Evolutionary conservation across 305 asterid genomes (phyloP).

Genomic region (Fraxinus platypoda): DNA sequence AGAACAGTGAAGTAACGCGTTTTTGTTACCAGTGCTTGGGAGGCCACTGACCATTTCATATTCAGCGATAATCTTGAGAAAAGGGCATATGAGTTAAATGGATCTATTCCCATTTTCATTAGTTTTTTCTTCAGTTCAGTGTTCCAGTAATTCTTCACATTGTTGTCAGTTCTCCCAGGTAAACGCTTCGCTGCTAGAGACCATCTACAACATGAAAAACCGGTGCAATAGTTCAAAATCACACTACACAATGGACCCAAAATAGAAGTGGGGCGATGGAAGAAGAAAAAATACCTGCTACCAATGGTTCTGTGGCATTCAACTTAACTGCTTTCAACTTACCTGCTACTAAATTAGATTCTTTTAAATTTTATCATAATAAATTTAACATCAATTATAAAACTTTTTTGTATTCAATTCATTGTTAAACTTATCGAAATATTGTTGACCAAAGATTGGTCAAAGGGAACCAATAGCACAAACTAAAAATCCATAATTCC

Average conservation of each 20-base stretch:
- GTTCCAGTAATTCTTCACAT: conserved; percentile 97
- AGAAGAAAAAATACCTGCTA: conserved; percentile 54
- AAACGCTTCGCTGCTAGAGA: conserved; percentile 73
- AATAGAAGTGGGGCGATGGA: neutral
- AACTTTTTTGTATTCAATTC: neutral
- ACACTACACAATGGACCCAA: neutral
- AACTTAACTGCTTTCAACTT: conserved; percentile 65
- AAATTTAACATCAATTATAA: neutral
- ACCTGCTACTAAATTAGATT: too few relatives aligned
- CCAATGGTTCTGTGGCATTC: conserved; percentile 76
- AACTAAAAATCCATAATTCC: neutral
- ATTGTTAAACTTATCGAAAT: neutral
- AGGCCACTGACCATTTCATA: conserved; percentile 61
- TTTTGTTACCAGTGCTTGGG: conserved; percentile 36
- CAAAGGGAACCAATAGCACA: neutral
- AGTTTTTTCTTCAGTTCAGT: conserved; percentile 90
- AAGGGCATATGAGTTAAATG: conserved; percentile 92
- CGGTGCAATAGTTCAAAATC: neutral
- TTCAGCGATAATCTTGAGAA: conserved; percentile 68
- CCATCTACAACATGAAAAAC: conserved; percentile 53
- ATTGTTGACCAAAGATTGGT: neutral
- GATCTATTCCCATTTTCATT: conserved; percentile 76
- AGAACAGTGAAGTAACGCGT: conserved; percentile 29
- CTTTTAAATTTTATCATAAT: too few relatives aligned
- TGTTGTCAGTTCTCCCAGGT: conserved; percentile 93